phyloP scores from a whole-genome alignment of 2,329 filamentous ascomycete species.

The Coniosporium tulheliwenetii region DNA sequence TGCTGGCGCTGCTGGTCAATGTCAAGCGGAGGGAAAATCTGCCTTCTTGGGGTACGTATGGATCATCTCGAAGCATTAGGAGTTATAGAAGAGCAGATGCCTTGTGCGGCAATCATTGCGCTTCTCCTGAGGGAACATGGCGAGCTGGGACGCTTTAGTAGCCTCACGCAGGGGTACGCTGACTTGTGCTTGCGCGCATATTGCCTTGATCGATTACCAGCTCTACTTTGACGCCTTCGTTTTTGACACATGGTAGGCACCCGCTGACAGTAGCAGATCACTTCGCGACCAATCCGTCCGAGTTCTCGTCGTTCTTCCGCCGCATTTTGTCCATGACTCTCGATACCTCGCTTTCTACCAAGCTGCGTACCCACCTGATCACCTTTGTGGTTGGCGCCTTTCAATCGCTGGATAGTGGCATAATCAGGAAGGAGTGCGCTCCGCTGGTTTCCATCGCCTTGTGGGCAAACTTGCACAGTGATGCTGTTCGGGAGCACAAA shows the following conservation, averaged over 20 bases:
- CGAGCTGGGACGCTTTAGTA: too few relatives aligned
- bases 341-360: constrained; percentile 25
- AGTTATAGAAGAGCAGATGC: too few relatives aligned
- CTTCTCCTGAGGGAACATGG: too few relatives aligned
- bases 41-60: constrained; percentile 52
- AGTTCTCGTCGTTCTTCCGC: constrained; percentile 81
- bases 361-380: constrained; percentile 59
- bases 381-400: constrained; percentile 84
- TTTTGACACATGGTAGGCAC: too few relatives aligned
- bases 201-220: too few relatives aligned
- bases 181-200: too few relatives aligned
- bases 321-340: constrained; percentile 78
- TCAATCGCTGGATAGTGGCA: constrained; percentile 75
- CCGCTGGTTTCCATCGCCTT: constrained; percentile 87
- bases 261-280: constrained; percentile 22
- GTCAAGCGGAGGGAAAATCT: constrained; percentile 78
- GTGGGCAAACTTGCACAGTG: constrained; percentile 83
- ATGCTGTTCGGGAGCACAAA: constrained; percentile 54
- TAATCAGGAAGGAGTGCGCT: constrained; percentile 91
- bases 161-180: too few relatives aligned
- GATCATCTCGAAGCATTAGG: too few relatives aligned
- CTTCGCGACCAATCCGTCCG: constrained; percentile 60
- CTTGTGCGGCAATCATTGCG: too few relatives aligned
- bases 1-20: constrained; percentile 74
- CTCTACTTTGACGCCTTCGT: too few relatives aligned